Evolutionary conservation across 2,329 filamentous ascomycete genomes (phyloP).

Genomic region (Cladosporium halotolerans): DNA sequence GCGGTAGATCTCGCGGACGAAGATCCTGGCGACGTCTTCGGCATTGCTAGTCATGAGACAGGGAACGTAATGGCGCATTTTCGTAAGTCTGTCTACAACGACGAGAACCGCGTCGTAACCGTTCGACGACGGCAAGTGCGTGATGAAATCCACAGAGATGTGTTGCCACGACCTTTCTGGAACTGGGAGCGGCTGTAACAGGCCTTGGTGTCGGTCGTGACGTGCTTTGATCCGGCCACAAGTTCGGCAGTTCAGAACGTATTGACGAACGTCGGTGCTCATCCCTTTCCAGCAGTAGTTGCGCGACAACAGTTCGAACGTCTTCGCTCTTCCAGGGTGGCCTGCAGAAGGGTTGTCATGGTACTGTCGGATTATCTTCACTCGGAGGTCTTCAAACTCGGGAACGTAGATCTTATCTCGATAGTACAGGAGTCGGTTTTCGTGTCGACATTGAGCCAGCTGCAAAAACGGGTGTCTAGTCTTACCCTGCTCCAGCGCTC

Average conservation of each 20-base stretch:
- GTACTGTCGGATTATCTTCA: neutral
- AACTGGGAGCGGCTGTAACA: neutral
- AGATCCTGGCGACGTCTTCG: slow-evolving; percentile 7
- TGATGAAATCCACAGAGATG: neutral
- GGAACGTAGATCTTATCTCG: neutral
- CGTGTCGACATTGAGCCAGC: neutral
- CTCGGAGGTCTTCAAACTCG: neutral
- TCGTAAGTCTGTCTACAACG: slow-evolving; percentile 21
- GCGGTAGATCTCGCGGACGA: slow-evolving; percentile 14
- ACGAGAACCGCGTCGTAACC: slow-evolving; percentile 18
- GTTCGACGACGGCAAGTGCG: neutral
- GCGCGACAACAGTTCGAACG: slow-evolving; percentile 13
- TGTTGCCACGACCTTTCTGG: neutral
- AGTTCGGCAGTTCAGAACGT: neutral
- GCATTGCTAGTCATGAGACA: slow-evolving; percentile 1
- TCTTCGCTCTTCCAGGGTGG: neutral
- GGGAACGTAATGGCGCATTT: slow-evolving; percentile 17
- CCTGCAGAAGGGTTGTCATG: slow-evolving; percentile 6
- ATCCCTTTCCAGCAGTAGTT: slow-evolving; percentile 1
- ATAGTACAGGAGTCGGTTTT: neutral
- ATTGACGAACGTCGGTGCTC: neutral
- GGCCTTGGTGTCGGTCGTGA: neutral
- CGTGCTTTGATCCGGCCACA: slow-evolving; percentile 4
- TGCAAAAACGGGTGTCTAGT: neutral
- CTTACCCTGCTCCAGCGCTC: neutral